Evolutionary conservation across 441 rosid species (phyloP).

Genomic region (Viola pubescens): DNA sequence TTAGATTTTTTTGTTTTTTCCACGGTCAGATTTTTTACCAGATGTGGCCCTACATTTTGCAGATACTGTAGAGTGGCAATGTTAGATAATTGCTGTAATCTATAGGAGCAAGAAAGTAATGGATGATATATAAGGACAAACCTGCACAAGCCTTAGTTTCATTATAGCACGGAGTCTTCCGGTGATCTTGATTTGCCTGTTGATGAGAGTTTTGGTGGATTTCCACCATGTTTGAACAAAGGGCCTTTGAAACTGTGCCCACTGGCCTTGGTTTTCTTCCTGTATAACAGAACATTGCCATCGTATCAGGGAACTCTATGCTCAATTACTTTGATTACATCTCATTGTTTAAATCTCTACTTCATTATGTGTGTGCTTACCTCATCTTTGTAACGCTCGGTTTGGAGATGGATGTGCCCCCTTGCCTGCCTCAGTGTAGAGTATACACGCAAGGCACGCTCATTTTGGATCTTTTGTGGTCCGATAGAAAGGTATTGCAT

Average conservation of each 20-base stretch:
- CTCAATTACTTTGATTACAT: not conserved
- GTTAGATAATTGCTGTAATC: not conserved
- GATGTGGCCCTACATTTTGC: not conserved
- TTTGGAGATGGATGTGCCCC: constrained; percentile 16
- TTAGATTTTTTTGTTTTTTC: not conserved
- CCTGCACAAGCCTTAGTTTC: constrained; percentile 29
- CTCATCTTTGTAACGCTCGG: constrained; percentile 15
- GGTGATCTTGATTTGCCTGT: constrained; percentile 28
- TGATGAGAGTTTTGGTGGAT: constrained; percentile 22
- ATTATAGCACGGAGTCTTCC: constrained; percentile 23
- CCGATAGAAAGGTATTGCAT: constrained; percentile 25
- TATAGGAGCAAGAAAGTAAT: not conserved
- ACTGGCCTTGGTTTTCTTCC: constrained; percentile 22
- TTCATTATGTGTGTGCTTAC: not conserved
- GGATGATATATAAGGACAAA: constrained; percentile 6
- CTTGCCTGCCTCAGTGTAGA: constrained; percentile 20
- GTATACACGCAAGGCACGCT: constrained; percentile 16
- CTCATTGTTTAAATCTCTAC: not conserved
- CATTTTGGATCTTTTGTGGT: constrained; percentile 18
- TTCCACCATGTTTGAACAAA: constrained; percentile 28
- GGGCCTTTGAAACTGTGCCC: constrained; percentile 27
- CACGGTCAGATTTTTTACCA: too few species aligned
- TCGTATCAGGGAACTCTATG: not conserved
- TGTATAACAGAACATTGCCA: not conserved
- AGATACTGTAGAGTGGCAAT: not conserved